These are phyloP conservation scores for Boletus subcaerulescens DNA, from an alignment of 768 basidiomycete genomes.

Conservation along the genomic window DNA sequence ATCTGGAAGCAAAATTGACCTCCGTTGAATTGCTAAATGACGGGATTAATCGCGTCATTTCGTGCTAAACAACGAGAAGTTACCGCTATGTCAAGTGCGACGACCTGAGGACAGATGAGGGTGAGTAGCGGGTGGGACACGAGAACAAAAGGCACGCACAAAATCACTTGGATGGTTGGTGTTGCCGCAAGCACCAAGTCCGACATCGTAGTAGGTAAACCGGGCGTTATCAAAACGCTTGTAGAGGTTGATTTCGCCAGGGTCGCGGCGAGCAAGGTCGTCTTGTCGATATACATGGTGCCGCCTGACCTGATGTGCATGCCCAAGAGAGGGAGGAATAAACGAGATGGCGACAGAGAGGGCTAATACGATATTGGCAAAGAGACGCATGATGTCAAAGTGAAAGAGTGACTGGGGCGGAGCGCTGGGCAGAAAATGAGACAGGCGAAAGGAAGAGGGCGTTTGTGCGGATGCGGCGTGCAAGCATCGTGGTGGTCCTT, in stretches of 20 bases:
- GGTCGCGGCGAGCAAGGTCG: conserved; percentile 25
- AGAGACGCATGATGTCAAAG: conserved; percentile 19
- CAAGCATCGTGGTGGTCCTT: neutral
- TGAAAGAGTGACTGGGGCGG: conserved; percentile 23
- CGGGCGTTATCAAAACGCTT: conserved; percentile 24
- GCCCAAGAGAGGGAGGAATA: conserved; percentile 15
- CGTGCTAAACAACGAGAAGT: neutral
- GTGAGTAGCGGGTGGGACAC: conserved; percentile 2
- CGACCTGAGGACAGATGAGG: conserved; percentile 39
- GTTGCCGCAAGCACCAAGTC: conserved; percentile 44
- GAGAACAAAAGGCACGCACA: conserved; percentile 22
- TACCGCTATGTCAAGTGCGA: conserved; percentile 41
- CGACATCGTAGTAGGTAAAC: conserved; percentile 40
- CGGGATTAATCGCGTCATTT: neutral
- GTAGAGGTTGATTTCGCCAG: conserved; percentile 21
- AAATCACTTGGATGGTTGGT: conserved; percentile 31
- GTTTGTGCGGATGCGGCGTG: neutral
- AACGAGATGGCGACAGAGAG: conserved; percentile 20
- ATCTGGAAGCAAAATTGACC: conserved; percentile 55
- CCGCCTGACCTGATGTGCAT: conserved; percentile 21
- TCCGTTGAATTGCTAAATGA: conserved; percentile 50
- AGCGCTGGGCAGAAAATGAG: conserved; percentile 1
- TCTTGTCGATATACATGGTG: conserved; percentile 22
- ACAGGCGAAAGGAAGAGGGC: neutral
- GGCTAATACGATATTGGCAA: conserved; percentile 17